These are phyloP conservation scores for Fusarium solani-melongenae DNA, from an alignment of 2,329 filamentous ascomycete species.

Conservation along the genomic window DNA sequence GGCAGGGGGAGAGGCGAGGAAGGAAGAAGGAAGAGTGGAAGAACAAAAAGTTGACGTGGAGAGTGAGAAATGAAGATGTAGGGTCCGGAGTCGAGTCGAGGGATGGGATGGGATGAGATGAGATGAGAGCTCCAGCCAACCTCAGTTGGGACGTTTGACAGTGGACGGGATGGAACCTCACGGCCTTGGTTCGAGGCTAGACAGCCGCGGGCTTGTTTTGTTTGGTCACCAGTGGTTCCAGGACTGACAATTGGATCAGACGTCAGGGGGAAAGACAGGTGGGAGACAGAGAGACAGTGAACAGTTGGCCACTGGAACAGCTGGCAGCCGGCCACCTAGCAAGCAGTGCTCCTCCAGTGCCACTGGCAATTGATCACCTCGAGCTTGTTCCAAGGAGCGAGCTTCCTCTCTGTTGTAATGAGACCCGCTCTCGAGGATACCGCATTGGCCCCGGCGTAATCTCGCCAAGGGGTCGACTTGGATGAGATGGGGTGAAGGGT, in stretches of 20 bases:
- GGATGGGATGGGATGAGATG: conserved; percentile 28
- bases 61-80: conserved; percentile 19
- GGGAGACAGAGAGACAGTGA: background rate
- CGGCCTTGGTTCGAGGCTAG: conserved; percentile 16
- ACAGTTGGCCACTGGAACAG: conserved; percentile 24
- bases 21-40: background rate
- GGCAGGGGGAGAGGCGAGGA: conserved; percentile 17
- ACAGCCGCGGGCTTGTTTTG: conserved; percentile 9
- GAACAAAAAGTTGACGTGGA: conserved; percentile 9
- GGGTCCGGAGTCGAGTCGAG: conserved; percentile 15
- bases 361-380: background rate
- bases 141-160: conserved; percentile 25
- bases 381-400: background rate
- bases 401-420: conserved; percentile 32
- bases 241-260: conserved; percentile 10
- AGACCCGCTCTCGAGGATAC: conserved; percentile 41
- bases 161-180: conserved; percentile 26
- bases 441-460: conserved; percentile 44
- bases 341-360: background rate
- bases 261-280: background rate
- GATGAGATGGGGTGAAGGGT: conserved; percentile 14
- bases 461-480: conserved; percentile 36
- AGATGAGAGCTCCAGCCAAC: conserved; percentile 21
- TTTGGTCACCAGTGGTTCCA: conserved; percentile 6
- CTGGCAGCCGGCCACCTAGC: background rate